These are phyloP conservation scores for Linanthus parryae DNA, from an alignment of 148 eudicot genomes.

Conservation along the genomic window DNA sequence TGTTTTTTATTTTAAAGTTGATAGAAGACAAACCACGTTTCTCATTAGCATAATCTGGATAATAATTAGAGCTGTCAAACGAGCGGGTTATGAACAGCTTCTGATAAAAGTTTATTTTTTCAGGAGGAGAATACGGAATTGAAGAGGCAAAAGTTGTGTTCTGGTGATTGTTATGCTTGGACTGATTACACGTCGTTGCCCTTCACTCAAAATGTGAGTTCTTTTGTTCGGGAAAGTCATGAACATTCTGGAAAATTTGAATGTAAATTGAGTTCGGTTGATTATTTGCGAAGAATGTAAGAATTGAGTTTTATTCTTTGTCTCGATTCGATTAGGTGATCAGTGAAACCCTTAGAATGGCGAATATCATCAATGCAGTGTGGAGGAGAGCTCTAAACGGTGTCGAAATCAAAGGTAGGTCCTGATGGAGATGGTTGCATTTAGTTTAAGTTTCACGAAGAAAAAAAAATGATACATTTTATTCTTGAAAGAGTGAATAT, in stretches of 20 bases:
- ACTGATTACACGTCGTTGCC: slow-evolving; percentile 65
- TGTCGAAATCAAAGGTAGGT: slow-evolving; percentile 76
- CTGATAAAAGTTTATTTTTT: no score
- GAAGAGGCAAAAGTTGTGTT: slow-evolving; percentile 41
- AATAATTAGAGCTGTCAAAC: no score
- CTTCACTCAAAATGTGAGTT: slow-evolving; percentile 73
- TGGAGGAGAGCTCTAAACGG: slow-evolving; percentile 89
- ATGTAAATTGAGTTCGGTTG: slow-evolving; percentile 22
- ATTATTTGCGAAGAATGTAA: background rate
- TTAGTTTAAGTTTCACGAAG: background rate
- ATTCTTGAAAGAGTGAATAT: no score
- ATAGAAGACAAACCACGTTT: background rate
- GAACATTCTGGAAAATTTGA: no score
- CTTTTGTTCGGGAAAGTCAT: no score
- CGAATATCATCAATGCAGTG: slow-evolving; percentile 80
- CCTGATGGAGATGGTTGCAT: no score
- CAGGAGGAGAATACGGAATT: slow-evolving; percentile 86
- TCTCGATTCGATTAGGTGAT: slow-evolving; percentile 43
- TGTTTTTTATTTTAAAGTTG: slow-evolving; percentile 7
- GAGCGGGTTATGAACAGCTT: no score
- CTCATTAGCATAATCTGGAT: background rate
- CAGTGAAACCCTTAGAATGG: slow-evolving; percentile 92
- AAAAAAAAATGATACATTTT: no score
- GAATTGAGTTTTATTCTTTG: background rate
- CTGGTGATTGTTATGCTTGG: slow-evolving; percentile 52